A percentile compares a stretch with the other conserved stretches of the same genome.
These are phyloP conservation scores for Penicillium sp. DNA, from an alignment of 2,329 filamentous ascomycete genomes.

Conservation along the genomic window DNA sequence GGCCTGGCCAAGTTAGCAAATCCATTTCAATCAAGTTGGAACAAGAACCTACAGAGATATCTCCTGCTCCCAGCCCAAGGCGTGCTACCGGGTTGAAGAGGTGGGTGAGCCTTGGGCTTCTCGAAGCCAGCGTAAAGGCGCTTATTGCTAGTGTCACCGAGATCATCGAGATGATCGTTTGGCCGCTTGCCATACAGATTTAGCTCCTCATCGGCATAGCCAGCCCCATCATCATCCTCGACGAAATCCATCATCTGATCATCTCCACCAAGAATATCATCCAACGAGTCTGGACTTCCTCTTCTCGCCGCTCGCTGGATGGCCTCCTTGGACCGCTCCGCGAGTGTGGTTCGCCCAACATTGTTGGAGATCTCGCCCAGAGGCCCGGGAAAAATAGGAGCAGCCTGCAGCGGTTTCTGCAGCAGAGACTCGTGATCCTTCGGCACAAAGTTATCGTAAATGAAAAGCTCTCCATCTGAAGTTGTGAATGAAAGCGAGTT, in stretches of 20 bases:
- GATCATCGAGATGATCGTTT: constrained; percentile 50
- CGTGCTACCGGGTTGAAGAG: constrained; percentile 92
- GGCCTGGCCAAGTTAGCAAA: constrained; percentile 42
- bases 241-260: constrained; percentile 78
- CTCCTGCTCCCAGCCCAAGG: constrained; percentile 93
- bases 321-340: constrained; percentile 58
- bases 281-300: constrained; percentile 72
- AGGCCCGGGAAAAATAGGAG: constrained; percentile 83
- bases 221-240: constrained; percentile 90
- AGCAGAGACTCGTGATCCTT: constrained; percentile 51
- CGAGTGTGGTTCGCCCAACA: constrained; percentile 54
- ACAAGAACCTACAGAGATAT: constrained; percentile 66
- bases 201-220: constrained; percentile 66
- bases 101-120: constrained; percentile 70
- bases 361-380: constrained; percentile 69
- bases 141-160: constrained; percentile 51
- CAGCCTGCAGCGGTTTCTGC: constrained; percentile 63
- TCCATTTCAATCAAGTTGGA: neutral
- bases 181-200: constrained; percentile 65
- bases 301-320: constrained; percentile 55
- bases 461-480: constrained; percentile 88
- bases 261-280: constrained; percentile 72
- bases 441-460: constrained; percentile 64
- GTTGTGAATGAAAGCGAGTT: constrained; percentile 92
- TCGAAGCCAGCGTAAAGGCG: constrained; percentile 51